Conservation (phyloP, 345 rosid species). For the Physaria fendleri region DNA sequence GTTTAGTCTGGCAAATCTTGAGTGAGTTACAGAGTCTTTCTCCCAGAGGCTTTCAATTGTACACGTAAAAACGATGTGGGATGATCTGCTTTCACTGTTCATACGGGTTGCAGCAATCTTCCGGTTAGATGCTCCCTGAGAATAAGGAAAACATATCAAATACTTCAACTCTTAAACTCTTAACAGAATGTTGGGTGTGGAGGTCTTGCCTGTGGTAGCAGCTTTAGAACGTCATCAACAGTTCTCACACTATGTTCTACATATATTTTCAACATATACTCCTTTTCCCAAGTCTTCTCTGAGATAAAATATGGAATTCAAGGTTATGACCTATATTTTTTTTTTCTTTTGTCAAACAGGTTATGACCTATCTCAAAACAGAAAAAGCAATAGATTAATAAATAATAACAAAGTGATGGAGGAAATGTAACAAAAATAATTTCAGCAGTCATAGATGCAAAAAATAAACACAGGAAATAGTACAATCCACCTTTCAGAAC, state of each 20-base stretch:
- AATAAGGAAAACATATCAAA: neutral
- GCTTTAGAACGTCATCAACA: constrained; percentile 69
- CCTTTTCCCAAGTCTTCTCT: constrained; percentile 89
- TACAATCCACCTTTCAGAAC: constrained; percentile 80
- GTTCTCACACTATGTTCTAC: constrained; percentile 57
- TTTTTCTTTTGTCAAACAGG: too few relatives aligned
- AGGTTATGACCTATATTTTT: too few relatives aligned
- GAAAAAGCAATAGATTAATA: too few relatives aligned
- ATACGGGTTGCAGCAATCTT: constrained; percentile 84
- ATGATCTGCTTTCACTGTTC: constrained; percentile 96
- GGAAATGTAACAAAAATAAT: constrained; percentile 17
- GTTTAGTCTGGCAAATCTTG: constrained; percentile 87
- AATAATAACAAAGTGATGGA: too few relatives aligned
- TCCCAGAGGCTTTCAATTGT: constrained; percentile 88
- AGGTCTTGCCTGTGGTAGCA: constrained; percentile 56
- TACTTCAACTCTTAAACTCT: constrained; percentile 16
- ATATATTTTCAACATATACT: constrained; percentile 84
- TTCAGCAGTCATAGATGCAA: constrained; percentile 12
- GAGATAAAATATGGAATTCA: constrained; percentile 51
- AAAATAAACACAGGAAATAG: neutral
- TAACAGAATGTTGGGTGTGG: constrained; percentile 6
- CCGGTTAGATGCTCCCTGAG: constrained; percentile 80
- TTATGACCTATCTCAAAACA: too few relatives aligned
- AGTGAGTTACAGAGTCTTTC: constrained; percentile 69
- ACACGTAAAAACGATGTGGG: constrained; percentile 96